A percentile compares a stretch with the other conserved stretches of the same genome.
phyloP scores from a whole-genome alignment of 2,329 filamentous ascomycete genomes.

The Acephala macrosclerotiorum region DNA sequence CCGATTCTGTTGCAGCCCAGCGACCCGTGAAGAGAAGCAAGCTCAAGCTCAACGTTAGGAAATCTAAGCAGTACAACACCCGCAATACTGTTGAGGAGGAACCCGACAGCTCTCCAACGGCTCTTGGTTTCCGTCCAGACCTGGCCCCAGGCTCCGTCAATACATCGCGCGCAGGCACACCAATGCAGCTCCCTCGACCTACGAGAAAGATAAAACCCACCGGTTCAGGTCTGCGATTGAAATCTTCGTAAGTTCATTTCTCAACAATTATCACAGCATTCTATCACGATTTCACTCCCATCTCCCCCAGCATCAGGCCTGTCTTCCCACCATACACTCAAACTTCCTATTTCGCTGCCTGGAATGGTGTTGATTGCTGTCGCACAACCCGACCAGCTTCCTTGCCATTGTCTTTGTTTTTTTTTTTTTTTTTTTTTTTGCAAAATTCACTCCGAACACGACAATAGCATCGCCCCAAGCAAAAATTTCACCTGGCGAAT shows the following conservation, averaged over 20 bases:
- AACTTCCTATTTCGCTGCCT: slow-evolving; percentile 29
- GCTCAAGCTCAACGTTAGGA: slow-evolving; percentile 33
- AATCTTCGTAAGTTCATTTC: slow-evolving; percentile 68
- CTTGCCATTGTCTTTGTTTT: not conserved
- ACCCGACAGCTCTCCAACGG: slow-evolving; percentile 59
- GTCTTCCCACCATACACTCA: not conserved
- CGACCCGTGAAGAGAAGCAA: slow-evolving; percentile 23
- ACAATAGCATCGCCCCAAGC: not conserved
- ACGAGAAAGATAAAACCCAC: slow-evolving; percentile 64
- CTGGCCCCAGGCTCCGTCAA: slow-evolving; percentile 53
- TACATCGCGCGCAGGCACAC: slow-evolving; percentile 67
- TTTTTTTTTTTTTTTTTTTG: not conserved
- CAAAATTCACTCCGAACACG: slow-evolving; percentile 1
- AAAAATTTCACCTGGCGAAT: not conserved
- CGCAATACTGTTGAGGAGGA: slow-evolving; percentile 45
- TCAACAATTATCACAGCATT: slow-evolving; percentile 24
- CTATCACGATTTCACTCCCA: slow-evolving; percentile 11
- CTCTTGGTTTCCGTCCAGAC: slow-evolving; percentile 54
- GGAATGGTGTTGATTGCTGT: slow-evolving; percentile 31
- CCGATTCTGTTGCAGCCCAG: slow-evolving; percentile 10
- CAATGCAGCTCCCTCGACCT: slow-evolving; percentile 57
- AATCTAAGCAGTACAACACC: not conserved
- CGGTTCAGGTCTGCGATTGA: slow-evolving; percentile 64
- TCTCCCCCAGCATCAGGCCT: not conserved
- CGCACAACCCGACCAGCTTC: slow-evolving; percentile 36